Evolutionary conservation across 148 eudicot genomes (phyloP), one percentile per base, ranked within the genome.

Genomic region (Polygonum aviculare): DNA sequence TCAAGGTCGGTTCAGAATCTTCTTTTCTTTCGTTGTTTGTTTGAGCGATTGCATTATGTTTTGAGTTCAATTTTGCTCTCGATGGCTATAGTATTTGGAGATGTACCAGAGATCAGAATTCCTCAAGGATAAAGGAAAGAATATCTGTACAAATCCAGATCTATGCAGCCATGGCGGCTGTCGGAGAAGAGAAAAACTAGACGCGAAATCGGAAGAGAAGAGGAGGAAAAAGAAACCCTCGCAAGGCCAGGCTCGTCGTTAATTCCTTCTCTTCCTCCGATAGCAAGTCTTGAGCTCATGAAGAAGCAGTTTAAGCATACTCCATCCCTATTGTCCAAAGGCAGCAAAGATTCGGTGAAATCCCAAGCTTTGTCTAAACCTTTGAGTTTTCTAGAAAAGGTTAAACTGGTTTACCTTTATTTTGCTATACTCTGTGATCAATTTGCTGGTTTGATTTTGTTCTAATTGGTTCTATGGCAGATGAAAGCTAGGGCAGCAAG

Each of bases 401-500:
- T 82, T n/a, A 2, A 33, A 21, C 26, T 21, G 40, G 26, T 9
- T 38, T 22, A 40, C 57, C 22, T 69, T 10, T 44, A 6, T 44
- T 44, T 44, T 44, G 47, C 8, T 44, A 44, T 44, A 1, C 8
- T 44, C 9, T 81, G 63, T 62, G 31, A 3, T 47, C 16, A 11
- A 12, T 71, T 44, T 44, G 47, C 1, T 44, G 47, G 47, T 44
- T 73, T 33, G 60, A 47, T 73, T 12, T 39, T 40, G 70, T 38
- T 48, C 2, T 75, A 0, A 33, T 4, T n/a, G 16, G 35, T 14
- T 31, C 38, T 47, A 62, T 49, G 9, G 76, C 82, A 93, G 98
- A 91, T 91, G 98, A 91, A 84, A 80, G 96, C 94, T 0, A 89
- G 85, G 81, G 79, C 91, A 77, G 79, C 98, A 7, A 94, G 94